Conservation (phyloP, 2,329 filamentous ascomycete species). For the Bipolaris oryzae region DNA sequence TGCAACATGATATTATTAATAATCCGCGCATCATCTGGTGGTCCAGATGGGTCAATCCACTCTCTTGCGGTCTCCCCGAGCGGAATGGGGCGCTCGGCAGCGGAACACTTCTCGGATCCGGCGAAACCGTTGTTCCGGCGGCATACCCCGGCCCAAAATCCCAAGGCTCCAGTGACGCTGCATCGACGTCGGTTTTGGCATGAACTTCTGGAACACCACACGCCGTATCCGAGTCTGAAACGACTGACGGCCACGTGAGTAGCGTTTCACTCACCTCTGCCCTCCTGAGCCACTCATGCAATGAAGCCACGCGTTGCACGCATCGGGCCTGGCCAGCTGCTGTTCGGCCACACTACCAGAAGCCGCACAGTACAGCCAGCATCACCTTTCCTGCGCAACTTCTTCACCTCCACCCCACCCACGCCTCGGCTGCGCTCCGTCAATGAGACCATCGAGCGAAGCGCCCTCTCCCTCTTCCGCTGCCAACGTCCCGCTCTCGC, state of each 20-base stretch:
- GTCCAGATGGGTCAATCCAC: no score
- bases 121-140: conserved; percentile 8
- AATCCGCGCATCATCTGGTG: no score
- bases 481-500: conserved; percentile 27
- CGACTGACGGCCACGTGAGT: conserved; percentile 20
- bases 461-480: conserved; percentile 23
- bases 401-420: conserved; percentile 34
- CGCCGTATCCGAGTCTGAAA: conserved; percentile 12
- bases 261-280: conserved; percentile 11
- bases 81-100: background rate
- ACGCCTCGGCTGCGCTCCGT: conserved; percentile 18
- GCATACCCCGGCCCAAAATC: conserved; percentile 11
- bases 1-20: no score
- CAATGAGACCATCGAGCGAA: conserved; percentile 20
- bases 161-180: conserved; percentile 9
- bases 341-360: conserved; percentile 22
- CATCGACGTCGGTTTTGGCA: conserved; percentile 10
- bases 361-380: conserved; percentile 22
- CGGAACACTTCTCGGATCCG: background rate
- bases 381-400: conserved; percentile 28
- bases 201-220: conserved; percentile 17
- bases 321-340: conserved; percentile 32
- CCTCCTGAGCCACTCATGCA: conserved; percentile 10
- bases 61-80: background rate
- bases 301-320: conserved; percentile 38